Base-by-base conservation (phyloP, 306 rosid genomes). In the Pterocarpus macrocarpus region DNA sequence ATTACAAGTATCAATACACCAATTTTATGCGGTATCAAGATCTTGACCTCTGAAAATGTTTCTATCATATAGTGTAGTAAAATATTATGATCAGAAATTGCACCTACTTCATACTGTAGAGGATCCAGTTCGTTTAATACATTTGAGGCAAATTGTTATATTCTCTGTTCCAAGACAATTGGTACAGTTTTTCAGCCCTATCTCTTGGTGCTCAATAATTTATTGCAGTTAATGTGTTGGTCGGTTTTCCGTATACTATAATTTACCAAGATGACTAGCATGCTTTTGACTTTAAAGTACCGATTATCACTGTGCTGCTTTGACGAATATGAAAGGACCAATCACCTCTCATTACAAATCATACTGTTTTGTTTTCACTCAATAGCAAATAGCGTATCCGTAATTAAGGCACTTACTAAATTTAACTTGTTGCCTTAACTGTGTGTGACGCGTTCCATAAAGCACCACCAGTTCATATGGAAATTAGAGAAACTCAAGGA, bases 401-500 rank as follows among this genome's bases (percentile, higher is more conserved):
- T 12, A 43, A 9, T 17, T 67, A 67, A 43, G n/a, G 35, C 41
- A 67, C 17, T 68, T 16, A 45, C 69, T 62, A 62, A 16, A 62
- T 63, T 45, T 16, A 30, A 16, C 15, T 57, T 43, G 38, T 73
- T 39, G 67, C 38, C 35, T 71, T 30, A 28, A 52, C 45, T 49
- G 53, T 71, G 56, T 22, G 28, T 22, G 28, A 22, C 38, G 14
- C 15, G 34, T 34, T 33, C 15, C 36, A 8, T 9, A n/a, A 13
- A 74, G 2, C 64, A 43, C 32, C 2, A 44, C 69, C 32, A 13
- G 43, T 59, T 45, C 50, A n/a, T 38, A 7, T 75, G 22, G 28
- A 76, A 76, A 62, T 22, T 17, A 81, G 49, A 73, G 68, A 73
- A 64, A 53, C 32, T 34, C 44, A 41, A 15, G 68, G 69, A 65